Conservation (phyloP, 805 yeast species). For the Dipodascus albidus region DNA sequence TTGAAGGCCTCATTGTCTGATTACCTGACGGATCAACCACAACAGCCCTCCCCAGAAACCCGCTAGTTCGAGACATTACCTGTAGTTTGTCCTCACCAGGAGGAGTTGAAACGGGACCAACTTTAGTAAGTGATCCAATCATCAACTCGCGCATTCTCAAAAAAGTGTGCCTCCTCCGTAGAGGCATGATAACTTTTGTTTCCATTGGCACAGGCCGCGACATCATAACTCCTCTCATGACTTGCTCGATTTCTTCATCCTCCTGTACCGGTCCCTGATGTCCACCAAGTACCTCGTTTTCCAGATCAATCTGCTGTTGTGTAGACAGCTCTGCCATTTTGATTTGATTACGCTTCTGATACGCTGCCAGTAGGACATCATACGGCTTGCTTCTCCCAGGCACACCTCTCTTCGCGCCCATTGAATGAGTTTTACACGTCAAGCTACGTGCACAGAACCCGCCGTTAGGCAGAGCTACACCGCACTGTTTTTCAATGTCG, state of each 20-base stretch:
- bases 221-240: conserved; percentile 70
- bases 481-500: conserved; percentile 86
- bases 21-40: conserved; percentile 20
- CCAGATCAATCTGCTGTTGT: conserved; percentile 25
- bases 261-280: conserved; percentile 45
- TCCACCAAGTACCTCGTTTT: conserved; percentile 20
- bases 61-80: conserved; percentile 24
- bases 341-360: conserved; percentile 80
- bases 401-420: conserved; percentile 90
- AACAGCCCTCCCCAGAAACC: conserved; percentile 24
- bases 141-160: conserved; percentile 81
- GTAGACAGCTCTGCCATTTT: conserved; percentile 47
- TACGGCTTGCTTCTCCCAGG: conserved; percentile 81
- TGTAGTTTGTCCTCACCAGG: conserved; percentile 22
- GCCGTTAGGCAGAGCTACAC: conserved; percentile 78
- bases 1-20: conserved; percentile 22
- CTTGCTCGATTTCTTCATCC: conserved; percentile 85
- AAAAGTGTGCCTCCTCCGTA: conserved; percentile 54
- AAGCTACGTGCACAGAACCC: conserved; percentile 82
- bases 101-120: conserved; percentile 39
- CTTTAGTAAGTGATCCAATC: conserved; percentile 62
- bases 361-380: conserved; percentile 72
- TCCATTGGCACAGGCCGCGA: conserved; percentile 76
- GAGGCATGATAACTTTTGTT: conserved; percentile 52
- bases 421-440: conserved; percentile 87